Percentiles rank a stretch among this genome's conserved stretches.
Evolutionary conservation across 2,329 filamentous ascomycete genomes (phyloP).

Genomic region (Stromatinia cepivora): DNA sequence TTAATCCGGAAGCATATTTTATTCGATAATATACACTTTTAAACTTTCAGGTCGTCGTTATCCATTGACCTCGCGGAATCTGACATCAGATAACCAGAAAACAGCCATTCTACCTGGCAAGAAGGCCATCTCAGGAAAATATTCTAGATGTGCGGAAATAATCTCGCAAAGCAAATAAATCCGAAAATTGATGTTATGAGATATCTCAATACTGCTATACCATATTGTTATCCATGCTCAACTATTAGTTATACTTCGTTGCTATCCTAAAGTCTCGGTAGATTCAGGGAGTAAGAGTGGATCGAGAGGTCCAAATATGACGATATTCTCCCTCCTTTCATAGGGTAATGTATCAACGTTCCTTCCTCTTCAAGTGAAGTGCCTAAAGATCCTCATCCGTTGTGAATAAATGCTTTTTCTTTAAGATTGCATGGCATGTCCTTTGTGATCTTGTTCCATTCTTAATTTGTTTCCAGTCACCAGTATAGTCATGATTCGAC

Average conservation of each 20-base stretch:
- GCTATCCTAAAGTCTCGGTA: background rate
- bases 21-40: background rate
- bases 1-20: background rate
- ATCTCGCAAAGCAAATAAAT: too few relatives aligned
- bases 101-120: background rate
- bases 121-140: too few relatives aligned
- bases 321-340: background rate
- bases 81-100: background rate
- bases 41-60: background rate
- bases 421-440: background rate
- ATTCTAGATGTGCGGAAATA: too few relatives aligned
- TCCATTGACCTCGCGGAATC: background rate
- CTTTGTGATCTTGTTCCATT: background rate
- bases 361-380: conserved; percentile 5
- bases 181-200: too few relatives aligned
- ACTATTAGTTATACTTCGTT: too few relatives aligned
- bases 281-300: background rate
- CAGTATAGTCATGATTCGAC: conserved; percentile 35
- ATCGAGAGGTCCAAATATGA: background rate
- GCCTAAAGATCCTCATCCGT: background rate
- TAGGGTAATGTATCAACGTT: background rate
- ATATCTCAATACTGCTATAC: background rate
- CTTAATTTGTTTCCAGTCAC: background rate
- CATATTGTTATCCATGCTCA: background rate
- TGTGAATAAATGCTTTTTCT: background rate